Evolutionary conservation across 495 filamentous ascomycete genomes (phyloP).

Genomic region (Lasiosphaeriaceae sp.): DNA sequence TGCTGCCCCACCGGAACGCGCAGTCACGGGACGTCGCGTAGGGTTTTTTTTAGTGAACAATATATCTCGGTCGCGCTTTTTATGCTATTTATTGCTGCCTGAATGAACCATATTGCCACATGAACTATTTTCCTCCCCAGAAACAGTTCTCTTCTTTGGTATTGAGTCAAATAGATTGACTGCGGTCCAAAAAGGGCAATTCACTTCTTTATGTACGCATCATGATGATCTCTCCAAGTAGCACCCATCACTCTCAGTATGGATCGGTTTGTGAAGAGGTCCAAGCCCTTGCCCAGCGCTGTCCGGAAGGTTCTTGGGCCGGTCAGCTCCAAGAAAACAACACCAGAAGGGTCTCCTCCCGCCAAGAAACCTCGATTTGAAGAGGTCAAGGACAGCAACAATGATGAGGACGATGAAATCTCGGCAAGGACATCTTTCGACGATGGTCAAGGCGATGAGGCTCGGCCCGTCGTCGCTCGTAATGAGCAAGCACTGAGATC

Average conservation of each 20-base stretch:
- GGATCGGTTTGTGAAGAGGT: constrained; percentile 29
- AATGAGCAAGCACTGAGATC: not conserved
- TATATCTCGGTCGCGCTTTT: not conserved
- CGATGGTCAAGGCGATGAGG: constrained; percentile 1
- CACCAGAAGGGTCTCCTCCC: constrained; percentile 23
- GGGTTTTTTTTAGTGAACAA: not conserved
- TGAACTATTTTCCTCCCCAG: no score
- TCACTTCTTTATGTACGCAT: not conserved
- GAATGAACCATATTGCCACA: no score
- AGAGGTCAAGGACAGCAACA: constrained; percentile 25
- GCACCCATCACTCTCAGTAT: constrained; percentile 9
- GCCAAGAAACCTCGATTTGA: constrained; percentile 32
- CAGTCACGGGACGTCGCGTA: constrained; percentile 28
- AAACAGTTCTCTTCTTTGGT: no score
- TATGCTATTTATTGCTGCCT: no score
- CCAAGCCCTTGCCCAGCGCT: constrained; percentile 3
- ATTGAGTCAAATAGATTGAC: no score
- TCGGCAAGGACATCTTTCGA: constrained; percentile 1
- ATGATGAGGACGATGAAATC: constrained; percentile 15
- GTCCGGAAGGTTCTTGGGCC: constrained; percentile 1
- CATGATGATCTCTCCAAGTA: not conserved
- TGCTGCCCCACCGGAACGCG: constrained; percentile 4
- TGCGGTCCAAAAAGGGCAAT: no score
- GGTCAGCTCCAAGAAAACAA: constrained; percentile 7
- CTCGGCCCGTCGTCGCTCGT: not conserved